Evolutionary conservation across 331 rosid genomes (phyloP).

Genomic region (Telfairia occidentalis): DNA sequence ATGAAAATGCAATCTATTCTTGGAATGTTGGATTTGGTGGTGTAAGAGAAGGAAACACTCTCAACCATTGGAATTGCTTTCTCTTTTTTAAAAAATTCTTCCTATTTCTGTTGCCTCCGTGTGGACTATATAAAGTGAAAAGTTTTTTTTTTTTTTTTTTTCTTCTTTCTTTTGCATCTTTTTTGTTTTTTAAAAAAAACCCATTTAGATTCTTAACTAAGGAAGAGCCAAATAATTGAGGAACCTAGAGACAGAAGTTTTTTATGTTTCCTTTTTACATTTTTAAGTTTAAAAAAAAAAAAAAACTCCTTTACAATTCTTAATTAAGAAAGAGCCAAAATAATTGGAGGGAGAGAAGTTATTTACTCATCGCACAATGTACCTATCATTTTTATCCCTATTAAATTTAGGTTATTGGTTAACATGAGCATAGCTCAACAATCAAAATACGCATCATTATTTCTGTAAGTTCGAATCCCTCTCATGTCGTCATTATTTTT

Average conservation of each 20-base stretch:
- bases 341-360: background rate
- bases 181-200: background rate
- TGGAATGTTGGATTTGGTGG: constrained; percentile 12
- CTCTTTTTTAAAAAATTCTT: background rate
- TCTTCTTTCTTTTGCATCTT: too few species aligned
- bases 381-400: too few species aligned
- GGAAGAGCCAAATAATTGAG: constrained; percentile 9
- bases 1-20: background rate
- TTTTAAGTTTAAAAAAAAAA: background rate
- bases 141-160: background rate
- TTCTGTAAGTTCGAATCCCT: too few species aligned
- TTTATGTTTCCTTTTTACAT: background rate
- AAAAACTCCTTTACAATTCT: background rate
- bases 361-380: too few species aligned
- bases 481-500: too few species aligned
- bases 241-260: background rate
- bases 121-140: background rate
- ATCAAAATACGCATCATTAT: too few species aligned
- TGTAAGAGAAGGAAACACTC: constrained; percentile 14
- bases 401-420: too few species aligned
- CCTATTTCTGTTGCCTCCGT: constrained; percentile 7
- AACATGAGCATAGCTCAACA: too few species aligned
- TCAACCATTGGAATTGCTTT: constrained; percentile 12
- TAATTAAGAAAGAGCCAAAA: background rate
- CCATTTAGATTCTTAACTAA: constrained; percentile 1